Conservation (phyloP, 2,329 filamentous ascomycete species). For the Mariannaea elegans region DNA sequence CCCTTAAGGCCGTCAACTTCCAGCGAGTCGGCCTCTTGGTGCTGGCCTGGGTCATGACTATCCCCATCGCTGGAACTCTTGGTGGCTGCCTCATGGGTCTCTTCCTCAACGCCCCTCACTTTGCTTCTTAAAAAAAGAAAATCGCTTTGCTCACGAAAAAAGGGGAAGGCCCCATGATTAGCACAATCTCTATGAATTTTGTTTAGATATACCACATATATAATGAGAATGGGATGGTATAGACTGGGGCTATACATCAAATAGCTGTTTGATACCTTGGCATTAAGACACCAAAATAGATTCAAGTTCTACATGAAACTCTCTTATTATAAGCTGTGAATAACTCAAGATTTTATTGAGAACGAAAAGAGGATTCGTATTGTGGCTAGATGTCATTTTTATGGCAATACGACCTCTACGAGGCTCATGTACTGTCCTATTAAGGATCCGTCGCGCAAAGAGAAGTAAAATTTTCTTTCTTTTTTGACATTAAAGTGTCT, state of each 20-base stretch:
- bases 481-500: no score
- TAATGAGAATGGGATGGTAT: constrained; percentile 11
- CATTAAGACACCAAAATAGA: constrained; percentile 5
- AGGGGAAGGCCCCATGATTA: background rate
- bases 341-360: no score
- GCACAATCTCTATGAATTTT: background rate
- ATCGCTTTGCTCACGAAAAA: background rate
- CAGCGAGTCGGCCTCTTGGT: constrained; percentile 75
- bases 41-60: constrained; percentile 66
- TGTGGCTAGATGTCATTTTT: background rate
- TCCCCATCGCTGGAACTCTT: constrained; percentile 53
- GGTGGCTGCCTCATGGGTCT: constrained; percentile 53
- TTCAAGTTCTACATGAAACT: background rate
- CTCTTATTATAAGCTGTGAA: no score
- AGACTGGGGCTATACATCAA: constrained; percentile 10
- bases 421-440: no score
- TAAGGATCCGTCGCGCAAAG: no score
- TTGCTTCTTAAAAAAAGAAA: constrained; percentile 20
- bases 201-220: background rate
- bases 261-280: constrained; percentile 12
- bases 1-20: constrained; percentile 77
- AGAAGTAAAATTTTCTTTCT: no score
- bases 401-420: no score
- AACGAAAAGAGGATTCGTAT: background rate
- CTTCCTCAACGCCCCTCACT: constrained; percentile 52